Conservation (phyloP, 495 filamentous ascomycete genomes). For the Aspergillus heteromorphus region DNA sequence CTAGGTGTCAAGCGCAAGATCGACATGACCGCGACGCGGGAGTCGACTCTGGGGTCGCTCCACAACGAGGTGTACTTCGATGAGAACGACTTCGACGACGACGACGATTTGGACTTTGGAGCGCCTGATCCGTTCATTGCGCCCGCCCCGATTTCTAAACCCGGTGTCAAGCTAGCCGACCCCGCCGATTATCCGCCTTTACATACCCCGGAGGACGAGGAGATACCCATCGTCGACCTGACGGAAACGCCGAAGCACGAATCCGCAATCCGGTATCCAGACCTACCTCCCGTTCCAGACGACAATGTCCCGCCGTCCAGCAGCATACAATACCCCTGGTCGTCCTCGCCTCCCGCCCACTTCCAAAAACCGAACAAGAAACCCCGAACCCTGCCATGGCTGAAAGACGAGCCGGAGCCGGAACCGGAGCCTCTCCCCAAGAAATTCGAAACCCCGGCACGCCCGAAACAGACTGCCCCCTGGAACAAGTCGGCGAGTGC, state of each 20-base stretch:
- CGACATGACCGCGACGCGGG: slow-evolving; percentile 28
- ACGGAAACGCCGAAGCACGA: slow-evolving; percentile 5
- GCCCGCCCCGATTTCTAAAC: slow-evolving; percentile 12
- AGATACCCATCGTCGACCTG: not conserved
- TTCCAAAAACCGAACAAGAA: slow-evolving; percentile 39
- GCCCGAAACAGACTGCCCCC: slow-evolving; percentile 33
- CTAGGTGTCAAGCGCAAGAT: slow-evolving; percentile 41
- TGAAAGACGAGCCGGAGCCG: slow-evolving; percentile 18
- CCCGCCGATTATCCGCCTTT: slow-evolving; percentile 22
- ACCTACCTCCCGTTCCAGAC: slow-evolving; percentile 32
- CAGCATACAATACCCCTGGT: slow-evolving; percentile 56
- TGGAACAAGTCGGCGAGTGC: slow-evolving; percentile 85
- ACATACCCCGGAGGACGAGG: slow-evolving; percentile 8
- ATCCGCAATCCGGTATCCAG: slow-evolving; percentile 34
- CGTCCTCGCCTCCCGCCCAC: slow-evolving; percentile 55
- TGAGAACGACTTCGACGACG: slow-evolving; percentile 53
- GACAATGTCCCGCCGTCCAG: slow-evolving; percentile 37
- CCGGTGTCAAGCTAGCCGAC: slow-evolving; percentile 14
- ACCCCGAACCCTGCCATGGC: slow-evolving; percentile 54
- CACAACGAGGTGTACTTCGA: slow-evolving; percentile 47
- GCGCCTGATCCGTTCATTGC: slow-evolving; percentile 29
- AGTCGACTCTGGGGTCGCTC: slow-evolving; percentile 35
- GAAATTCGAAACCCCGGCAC: slow-evolving; percentile 32
- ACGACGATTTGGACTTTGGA: slow-evolving; percentile 43
- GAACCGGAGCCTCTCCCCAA: slow-evolving; percentile 15